Percentiles rank a stretch among this genome's conserved stretches.
phyloP scores from a whole-genome alignment of 768 basidiomycete genomes.

The Russula emetica region DNA sequence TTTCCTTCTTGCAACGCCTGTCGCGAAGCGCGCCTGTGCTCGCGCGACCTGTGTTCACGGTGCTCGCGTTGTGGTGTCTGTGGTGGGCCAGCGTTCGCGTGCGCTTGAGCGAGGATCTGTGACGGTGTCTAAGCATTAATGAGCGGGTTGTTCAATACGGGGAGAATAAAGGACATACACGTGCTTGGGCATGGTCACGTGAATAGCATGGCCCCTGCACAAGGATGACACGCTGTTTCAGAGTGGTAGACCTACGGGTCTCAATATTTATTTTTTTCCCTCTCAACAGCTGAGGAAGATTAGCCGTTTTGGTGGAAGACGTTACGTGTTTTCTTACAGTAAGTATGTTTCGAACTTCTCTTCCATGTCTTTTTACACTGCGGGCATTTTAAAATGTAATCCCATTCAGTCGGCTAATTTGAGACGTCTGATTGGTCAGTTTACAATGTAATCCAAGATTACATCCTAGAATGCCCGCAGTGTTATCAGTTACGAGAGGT shows the following conservation, averaged over 20 bases:
- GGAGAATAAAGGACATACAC: constrained; percentile 47
- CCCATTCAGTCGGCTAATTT: too few relatives aligned
- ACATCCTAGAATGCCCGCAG: too few relatives aligned
- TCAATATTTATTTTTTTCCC: constrained; percentile 41
- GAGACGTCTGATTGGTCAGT: too few relatives aligned
- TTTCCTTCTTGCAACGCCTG: constrained; percentile 50
- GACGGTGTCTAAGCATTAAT: constrained; percentile 39
- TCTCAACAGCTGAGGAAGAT: too few relatives aligned
- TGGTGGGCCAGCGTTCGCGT: constrained; percentile 52
- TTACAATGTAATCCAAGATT: too few relatives aligned
- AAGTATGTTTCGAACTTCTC: too few relatives aligned
- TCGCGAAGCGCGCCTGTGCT: constrained; percentile 49
- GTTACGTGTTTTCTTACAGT: too few relatives aligned
- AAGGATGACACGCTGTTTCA: constrained; percentile 99
- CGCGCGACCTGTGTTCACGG: constrained; percentile 45
- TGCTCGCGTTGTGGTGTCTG: constrained; percentile 56
- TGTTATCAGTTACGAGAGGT: too few relatives aligned
- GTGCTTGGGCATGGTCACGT: too few relatives aligned
- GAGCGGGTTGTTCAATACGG: constrained; percentile 1
- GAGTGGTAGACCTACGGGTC: constrained; percentile 65
- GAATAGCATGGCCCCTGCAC: constrained; percentile 99
- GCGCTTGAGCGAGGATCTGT: constrained; percentile 45
- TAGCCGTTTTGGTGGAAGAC: too few relatives aligned
- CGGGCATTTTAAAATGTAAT: too few relatives aligned
- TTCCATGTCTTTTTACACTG: too few relatives aligned